phyloP scores from a whole-genome alignment of 163 green algal species.

The Chlorella variabilis region DNA sequence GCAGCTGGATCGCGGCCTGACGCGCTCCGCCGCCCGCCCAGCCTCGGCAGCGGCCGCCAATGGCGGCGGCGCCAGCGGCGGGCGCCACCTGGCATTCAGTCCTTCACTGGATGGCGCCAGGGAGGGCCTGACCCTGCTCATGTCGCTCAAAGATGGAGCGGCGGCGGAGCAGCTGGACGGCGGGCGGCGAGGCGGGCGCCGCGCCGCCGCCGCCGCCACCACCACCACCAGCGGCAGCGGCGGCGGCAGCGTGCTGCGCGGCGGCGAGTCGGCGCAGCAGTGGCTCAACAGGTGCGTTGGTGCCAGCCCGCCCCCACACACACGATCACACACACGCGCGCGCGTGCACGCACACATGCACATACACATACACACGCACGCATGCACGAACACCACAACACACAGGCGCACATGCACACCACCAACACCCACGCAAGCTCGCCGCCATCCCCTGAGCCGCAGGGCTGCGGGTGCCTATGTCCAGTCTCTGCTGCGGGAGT shows the following conservation, averaged over 20 bases:
- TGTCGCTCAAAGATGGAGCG: background rate
- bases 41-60: background rate
- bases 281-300: slow-evolving; percentile 6
- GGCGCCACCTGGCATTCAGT: background rate
- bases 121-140: background rate
- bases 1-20: background rate
- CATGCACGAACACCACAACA: too few relatives aligned
- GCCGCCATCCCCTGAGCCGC: background rate
- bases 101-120: background rate
- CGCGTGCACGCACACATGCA: too few relatives aligned
- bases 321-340: background rate
- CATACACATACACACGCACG: too few relatives aligned
- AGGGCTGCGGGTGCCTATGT: background rate
- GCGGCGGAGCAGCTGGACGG: background rate
- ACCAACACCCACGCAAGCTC: too few relatives aligned
- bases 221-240: background rate
- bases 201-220: background rate
- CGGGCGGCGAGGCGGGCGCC: background rate
- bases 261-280: background rate
- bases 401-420: background rate
- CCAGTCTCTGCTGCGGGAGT: background rate
- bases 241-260: background rate
- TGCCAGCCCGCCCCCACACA: background rate
- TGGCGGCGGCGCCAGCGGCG: background rate
- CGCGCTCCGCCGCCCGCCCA: too few relatives aligned